Evolutionary conservation across 1,139 yeast genomes (phyloP).

Genomic region (Pneumocystis jirovecii): DNA sequence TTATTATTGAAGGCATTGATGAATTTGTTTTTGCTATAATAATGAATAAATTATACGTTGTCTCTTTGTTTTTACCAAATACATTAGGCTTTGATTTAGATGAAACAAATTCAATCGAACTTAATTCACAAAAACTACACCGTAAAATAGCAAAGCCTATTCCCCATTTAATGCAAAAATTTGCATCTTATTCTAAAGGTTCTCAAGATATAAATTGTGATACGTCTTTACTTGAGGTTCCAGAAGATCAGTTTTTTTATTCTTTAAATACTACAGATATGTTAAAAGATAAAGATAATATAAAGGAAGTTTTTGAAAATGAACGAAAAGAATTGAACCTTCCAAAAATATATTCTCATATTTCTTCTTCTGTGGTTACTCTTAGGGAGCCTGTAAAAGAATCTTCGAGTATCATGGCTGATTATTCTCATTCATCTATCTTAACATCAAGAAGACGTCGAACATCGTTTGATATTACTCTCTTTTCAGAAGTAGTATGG

Average conservation of each 20-base stretch:
- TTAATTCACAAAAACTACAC: not conserved
- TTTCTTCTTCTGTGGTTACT: not conserved
- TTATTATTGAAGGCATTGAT: not conserved
- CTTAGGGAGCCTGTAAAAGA: not conserved
- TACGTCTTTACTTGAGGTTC: not conserved
- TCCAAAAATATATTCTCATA: not conserved
- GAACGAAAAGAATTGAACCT: not conserved
- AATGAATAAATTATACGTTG: not conserved
- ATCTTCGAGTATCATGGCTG: not conserved
- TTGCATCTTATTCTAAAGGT: not conserved
- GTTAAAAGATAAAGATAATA: not conserved
- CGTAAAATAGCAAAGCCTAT: not conserved
- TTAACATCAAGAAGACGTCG: not conserved
- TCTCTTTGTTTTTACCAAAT: not conserved
- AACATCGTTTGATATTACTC: conserved; percentile 3
- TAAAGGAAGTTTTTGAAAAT: not conserved
- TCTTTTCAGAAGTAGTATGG: conserved; percentile 64
- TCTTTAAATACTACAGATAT: not conserved
- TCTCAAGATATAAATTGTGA: not conserved
- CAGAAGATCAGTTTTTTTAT: not conserved
- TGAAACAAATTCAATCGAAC: not conserved
- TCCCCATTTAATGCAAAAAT: not conserved
- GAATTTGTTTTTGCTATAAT: not conserved
- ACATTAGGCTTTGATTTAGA: not conserved
- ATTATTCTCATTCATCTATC: not conserved